These are phyloP conservation scores for Luffa acutangula DNA, from an alignment of 306 rosid species.

Conservation along the genomic window DNA sequence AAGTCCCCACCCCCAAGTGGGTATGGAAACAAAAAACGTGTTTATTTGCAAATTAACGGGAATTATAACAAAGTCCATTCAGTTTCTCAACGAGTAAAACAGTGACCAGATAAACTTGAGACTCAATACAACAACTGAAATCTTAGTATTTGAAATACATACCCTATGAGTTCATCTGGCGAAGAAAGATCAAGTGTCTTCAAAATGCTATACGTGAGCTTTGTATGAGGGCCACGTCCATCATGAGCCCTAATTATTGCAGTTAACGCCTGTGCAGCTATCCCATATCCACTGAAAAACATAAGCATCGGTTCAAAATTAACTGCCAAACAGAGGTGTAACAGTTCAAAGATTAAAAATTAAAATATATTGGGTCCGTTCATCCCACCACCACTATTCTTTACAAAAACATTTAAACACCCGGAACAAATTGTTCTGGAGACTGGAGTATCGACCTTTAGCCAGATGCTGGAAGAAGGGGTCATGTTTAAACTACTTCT, in stretches of 20 bases:
- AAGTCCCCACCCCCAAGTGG: neutral
- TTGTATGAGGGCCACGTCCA: conserved; percentile 77
- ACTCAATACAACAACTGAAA: conserved; percentile 2
- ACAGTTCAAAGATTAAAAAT: neutral
- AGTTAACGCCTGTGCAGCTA: conserved; percentile 83
- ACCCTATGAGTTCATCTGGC: conserved; percentile 85
- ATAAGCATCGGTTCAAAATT: conserved; percentile 13
- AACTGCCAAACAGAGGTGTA: neutral
- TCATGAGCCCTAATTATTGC: conserved; percentile 73
- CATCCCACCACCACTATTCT: neutral
- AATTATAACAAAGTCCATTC: neutral
- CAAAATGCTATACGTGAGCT: conserved; percentile 50
- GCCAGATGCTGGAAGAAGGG: neutral
- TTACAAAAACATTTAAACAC: neutral
- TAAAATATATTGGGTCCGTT: neutral
- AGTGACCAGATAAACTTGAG: neutral
- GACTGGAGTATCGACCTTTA: neutral
- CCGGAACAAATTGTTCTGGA: neutral
- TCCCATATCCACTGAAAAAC: conserved; percentile 78
- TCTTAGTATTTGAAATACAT: conserved; percentile 20
- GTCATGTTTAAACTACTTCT: neutral
- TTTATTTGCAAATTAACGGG: neutral
- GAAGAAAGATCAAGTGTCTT: conserved; percentile 56
- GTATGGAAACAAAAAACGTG: neutral
- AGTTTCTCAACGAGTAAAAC: neutral